Percentiles rank a stretch among this genome's conserved stretches.
Conservation (phyloP, 768 basidiomycete genomes). For the Wakefieldia striispora region DNA sequence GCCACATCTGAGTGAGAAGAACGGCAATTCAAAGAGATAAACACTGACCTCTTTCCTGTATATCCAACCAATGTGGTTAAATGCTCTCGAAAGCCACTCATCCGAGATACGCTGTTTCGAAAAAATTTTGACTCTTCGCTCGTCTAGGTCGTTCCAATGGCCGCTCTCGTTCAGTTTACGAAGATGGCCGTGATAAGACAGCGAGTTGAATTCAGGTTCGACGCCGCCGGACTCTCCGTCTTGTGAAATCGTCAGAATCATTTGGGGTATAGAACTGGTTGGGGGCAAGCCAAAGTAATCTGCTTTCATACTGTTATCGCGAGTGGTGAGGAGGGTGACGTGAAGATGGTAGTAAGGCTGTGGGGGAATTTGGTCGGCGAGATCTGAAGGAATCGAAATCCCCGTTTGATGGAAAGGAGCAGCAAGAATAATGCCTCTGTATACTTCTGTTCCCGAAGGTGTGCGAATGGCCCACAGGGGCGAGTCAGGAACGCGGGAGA, state of each 20-base stretch:
- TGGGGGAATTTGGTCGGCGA: constrained; percentile 54
- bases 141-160: constrained; percentile 26
- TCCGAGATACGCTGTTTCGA: constrained; percentile 64
- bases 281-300: constrained; percentile 64
- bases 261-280: constrained; percentile 48
- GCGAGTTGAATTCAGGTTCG: constrained; percentile 81
- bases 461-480: constrained; percentile 55
- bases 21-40: neutral
- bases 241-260: constrained; percentile 71
- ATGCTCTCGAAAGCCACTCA: constrained; percentile 65
- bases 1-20: constrained; percentile 4
- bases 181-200: constrained; percentile 73
- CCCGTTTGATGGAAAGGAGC: constrained; percentile 76
- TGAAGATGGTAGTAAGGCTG: constrained; percentile 84
- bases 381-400: constrained; percentile 49
- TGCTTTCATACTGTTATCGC: constrained; percentile 55
- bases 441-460: constrained; percentile 45
- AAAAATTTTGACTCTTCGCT: constrained; percentile 88
- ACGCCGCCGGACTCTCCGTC: constrained; percentile 52
- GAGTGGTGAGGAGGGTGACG: constrained; percentile 87
- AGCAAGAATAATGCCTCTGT: constrained; percentile 80
- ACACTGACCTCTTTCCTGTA: constrained; percentile 66
- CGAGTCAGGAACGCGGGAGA: constrained; percentile 44
- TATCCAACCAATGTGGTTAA: constrained; percentile 79
- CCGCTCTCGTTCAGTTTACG: constrained; percentile 25